A percentile compares a stretch with the other conserved stretches of the same genome.
Evolutionary conservation across 2,329 filamentous ascomycete genomes (phyloP).

Genomic region (Alternaria panax): DNA sequence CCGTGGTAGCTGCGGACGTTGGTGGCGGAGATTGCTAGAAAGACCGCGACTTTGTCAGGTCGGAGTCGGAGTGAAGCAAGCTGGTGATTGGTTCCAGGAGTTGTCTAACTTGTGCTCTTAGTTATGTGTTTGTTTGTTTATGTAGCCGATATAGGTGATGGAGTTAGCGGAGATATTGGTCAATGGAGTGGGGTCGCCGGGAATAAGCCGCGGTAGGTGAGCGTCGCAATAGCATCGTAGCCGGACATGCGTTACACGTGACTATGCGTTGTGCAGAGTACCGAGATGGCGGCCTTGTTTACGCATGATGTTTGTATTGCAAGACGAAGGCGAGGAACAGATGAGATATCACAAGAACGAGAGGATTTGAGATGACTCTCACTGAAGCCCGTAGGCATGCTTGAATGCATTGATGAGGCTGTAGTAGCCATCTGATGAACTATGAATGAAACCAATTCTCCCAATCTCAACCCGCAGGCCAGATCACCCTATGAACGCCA

Average conservation of each 20-base stretch:
- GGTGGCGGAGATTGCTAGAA: constrained; percentile 1
- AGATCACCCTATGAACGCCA: constrained; percentile 41
- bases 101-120: not conserved
- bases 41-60: constrained; percentile 1
- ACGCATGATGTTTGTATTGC: not conserved
- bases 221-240: not conserved
- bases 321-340: not conserved
- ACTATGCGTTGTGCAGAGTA: not conserved
- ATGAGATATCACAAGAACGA: not conserved
- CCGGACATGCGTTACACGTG: not conserved
- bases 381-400: constrained; percentile 44
- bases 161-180: constrained; percentile 31
- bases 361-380: constrained; percentile 30
- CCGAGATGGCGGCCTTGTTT: not conserved
- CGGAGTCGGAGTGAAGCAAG: not conserved
- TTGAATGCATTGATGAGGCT: constrained; percentile 39
- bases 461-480: constrained; percentile 31
- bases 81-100: not conserved
- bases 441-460: constrained; percentile 41
- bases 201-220: constrained; percentile 11
- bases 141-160: constrained; percentile 2
- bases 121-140: not conserved
- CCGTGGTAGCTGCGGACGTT: not conserved
- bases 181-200: constrained; percentile 20
- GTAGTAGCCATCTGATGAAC: constrained; percentile 32